A percentile compares a stretch with the other conserved stretches of the same genome.
Conservation (phyloP, 1,139 yeast genomes). For the Groenewaldozyma sp. region DNA sequence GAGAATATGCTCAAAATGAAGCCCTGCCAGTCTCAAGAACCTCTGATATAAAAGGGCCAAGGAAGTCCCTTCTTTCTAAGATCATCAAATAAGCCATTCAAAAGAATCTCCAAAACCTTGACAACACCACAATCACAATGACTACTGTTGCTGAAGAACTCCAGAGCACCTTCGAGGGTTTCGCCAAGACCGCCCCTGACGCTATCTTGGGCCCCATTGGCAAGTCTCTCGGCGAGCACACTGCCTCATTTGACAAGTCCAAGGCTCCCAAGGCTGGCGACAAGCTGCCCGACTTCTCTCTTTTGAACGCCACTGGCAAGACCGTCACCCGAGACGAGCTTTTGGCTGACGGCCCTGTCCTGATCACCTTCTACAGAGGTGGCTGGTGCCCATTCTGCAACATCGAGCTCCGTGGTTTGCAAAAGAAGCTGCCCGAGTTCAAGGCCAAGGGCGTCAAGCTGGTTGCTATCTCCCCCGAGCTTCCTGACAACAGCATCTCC, state of each 20-base stretch:
- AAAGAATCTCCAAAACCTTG: no score
- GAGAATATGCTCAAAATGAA: no score
- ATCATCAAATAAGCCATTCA: no score
- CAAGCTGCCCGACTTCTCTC: background rate
- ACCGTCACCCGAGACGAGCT: background rate
- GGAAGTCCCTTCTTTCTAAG: no score
- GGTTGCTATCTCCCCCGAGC: constrained; percentile 1
- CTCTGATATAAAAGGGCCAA: no score
- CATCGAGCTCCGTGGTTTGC: background rate
- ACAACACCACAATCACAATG: no score
- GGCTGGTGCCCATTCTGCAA: constrained; percentile 1
- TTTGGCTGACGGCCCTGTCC: background rate
- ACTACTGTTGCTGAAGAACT: no score
- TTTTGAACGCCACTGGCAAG: background rate
- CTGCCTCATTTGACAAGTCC: background rate
- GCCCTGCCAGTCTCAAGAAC: no score
- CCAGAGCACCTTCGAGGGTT: no score
- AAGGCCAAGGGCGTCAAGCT: background rate
- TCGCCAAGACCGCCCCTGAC: background rate
- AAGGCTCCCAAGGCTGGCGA: background rate
- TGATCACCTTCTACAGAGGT: constrained; percentile 1
- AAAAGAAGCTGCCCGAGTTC: background rate
- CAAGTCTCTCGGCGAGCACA: background rate
- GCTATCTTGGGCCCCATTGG: background rate
- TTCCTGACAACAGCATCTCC: background rate